Evolutionary conservation across 2,329 filamentous ascomycete genomes (phyloP), one percentile per base, ranked within the genome.

Genomic region (Phialophora expanda): DNA sequence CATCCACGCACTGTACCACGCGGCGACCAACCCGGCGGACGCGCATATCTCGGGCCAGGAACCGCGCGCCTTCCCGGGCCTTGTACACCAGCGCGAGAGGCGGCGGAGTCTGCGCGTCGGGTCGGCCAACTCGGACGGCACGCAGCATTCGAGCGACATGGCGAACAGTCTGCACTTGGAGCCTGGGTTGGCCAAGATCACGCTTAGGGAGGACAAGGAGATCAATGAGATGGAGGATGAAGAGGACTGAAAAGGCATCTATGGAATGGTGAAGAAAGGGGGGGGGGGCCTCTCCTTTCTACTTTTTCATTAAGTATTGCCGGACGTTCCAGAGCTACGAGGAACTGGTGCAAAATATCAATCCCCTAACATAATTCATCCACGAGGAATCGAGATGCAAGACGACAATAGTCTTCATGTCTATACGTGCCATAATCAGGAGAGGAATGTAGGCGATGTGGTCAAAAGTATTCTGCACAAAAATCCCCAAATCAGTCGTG

Each of bases 61-160:
- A 56, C 77, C 78, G 54, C 77, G 75, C 54, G 79, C 79, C 20
- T 80, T 81, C 65, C 79, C 79, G 1, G 79, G 79, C 17, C 75
- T 80, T 50, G 75, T 80, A 53, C 78, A 81, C 68, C 77, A 77
- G 59, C 75, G 76, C 44, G 72, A 72, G 58, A 74, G 75, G 64
- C 74, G 75, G 66, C 63, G 66, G 28, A 72, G 70, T 48, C 44
- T 69, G 59, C 62, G 69, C n/a, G 54, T 70, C 44, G 69, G 69
- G 34, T 66, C 69, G 24, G 70, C 68, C 24, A 67, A 66, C 28
- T 69, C 66, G 20, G 70, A 73, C 56, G 66, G 66, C 41, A 62
- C 66, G 32, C 64, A 66, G 61, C 48, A 41, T 17, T 61, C 58
- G 46, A 48, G 46, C 26, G 71, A 70, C 20, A 68, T 71, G 67